Evolutionary conservation across 768 basidiomycete genomes (phyloP), one percentile per base, ranked within the genome.

Genomic region (Xerocomellus intermedius): DNA sequence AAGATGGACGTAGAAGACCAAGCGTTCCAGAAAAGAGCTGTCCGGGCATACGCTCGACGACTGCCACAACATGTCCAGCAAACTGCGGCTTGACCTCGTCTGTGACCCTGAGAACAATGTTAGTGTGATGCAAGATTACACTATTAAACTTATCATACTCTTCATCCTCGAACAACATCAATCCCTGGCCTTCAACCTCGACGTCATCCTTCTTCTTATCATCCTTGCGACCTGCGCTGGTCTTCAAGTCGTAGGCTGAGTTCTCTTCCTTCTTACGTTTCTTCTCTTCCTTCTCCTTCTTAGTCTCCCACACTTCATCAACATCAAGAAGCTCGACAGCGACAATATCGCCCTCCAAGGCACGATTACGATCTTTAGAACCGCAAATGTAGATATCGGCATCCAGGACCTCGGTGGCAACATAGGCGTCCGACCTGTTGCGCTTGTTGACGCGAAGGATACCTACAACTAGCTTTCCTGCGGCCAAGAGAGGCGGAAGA

Each of bases 191-290:
- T 75, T 99, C 97, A 28, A 99, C 97, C 71, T 99, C 97, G 30
- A 99, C 96, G 66, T 98, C 97, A 65, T 99, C 97, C 77, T 98
- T 98, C 82, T 98, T 98, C 85, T 99, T 99, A 77, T 98, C 96
- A 66, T 94, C 92, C 75, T 92, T 94, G 63, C 91, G 84, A 55
- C 86, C 88, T 35, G 77, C 82, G 41, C 75, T 78, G 7, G 85
- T 79, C 71, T 87, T 91, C 52, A 87, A 68, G 66, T 98, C 96
- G 71, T 94, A 98, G 0, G 94, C 92, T 28, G 94, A 87, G 69
- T 95, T 97, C 75, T 98, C 97, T 75, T 98, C 97, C 82, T 99
- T 99, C 78, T 98, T 98, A 67, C 96, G 82, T 79, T 99, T 98
- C 87, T 99, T 99, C 78, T 98, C 97, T 72, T 98, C 97, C 76